Percentiles rank a stretch among this genome's conserved stretches.
Evolutionary conservation across 176 grass and related monocot genomes (phyloP).

Genomic region (Oryza punctata): DNA sequence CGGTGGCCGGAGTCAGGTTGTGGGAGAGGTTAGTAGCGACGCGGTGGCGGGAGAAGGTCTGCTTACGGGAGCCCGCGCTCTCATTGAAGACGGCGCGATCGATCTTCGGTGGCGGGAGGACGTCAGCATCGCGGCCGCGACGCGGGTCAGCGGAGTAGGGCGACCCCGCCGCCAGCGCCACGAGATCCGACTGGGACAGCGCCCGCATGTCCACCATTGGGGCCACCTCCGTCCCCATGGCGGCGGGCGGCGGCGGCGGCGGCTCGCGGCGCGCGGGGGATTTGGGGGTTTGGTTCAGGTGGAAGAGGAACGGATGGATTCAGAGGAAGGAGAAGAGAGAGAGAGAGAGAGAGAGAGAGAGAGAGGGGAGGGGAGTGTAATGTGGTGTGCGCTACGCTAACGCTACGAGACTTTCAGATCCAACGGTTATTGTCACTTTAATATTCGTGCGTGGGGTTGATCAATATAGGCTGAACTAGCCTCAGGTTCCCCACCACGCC

Average conservation of each 20-base stretch:
- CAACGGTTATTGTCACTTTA: conserved; percentile 12
- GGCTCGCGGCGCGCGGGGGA: conserved; percentile 19
- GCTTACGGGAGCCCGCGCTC: conserved; percentile 91
- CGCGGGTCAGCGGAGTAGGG: conserved; percentile 58
- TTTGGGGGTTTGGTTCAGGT: conserved; percentile 40
- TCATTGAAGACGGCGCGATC: conserved; percentile 89
- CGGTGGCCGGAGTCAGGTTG: conserved; percentile 38
- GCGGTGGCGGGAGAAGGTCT: conserved; percentile 81
- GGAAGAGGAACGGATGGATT: neutral
- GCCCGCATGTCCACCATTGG: conserved; percentile 63
- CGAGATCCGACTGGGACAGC: conserved; percentile 70
- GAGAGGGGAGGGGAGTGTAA: neutral
- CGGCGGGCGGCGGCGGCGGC: neutral
- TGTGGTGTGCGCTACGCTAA: neutral
- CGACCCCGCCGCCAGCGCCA: conserved; percentile 50
- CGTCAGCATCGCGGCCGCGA: conserved; percentile 46
- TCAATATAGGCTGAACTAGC: neutral
- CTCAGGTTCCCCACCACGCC: neutral
- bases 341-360: neutral
- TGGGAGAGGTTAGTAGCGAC: conserved; percentile 53
- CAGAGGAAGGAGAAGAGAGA: conserved; percentile 30
- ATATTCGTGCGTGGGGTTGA: conserved; percentile 27
- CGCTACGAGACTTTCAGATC: neutral
- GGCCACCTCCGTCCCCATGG: conserved; percentile 68
- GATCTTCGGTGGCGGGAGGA: conserved; percentile 73